phyloP scores from a whole-genome alignment of 768 basidiomycete species.

The Vishniacozyma victoriae region DNA sequence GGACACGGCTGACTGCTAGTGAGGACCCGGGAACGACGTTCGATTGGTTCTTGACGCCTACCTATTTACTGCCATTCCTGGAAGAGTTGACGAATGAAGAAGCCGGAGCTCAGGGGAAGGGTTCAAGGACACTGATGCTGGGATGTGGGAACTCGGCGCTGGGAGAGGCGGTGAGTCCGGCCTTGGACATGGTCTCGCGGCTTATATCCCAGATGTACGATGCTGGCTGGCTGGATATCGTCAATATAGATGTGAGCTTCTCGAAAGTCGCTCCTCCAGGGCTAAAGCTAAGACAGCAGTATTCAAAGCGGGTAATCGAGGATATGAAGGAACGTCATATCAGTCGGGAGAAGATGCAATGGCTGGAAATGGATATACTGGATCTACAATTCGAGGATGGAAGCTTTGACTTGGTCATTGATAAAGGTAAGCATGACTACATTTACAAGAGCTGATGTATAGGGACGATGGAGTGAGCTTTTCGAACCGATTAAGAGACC shows the following conservation, averaged over 20 bases:
- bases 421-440: conserved; percentile 34
- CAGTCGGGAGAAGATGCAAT: conserved; percentile 39
- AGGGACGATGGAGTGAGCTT: conserved; percentile 45
- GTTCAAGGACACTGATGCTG: conserved; percentile 33
- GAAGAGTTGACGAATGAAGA: conserved; percentile 24
- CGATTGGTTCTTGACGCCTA: conserved; percentile 46
- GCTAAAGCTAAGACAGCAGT: conserved; percentile 13
- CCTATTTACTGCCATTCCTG: conserved; percentile 38
- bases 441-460: not conserved
- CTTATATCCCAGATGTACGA: conserved; percentile 41
- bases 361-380: conserved; percentile 48
- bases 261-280: not conserved
- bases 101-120: conserved; percentile 23
- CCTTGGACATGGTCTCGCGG: not conserved
- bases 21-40: conserved; percentile 42
- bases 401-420: conserved; percentile 46
- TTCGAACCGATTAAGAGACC: not conserved
- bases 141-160: conserved; percentile 41
- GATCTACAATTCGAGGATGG: conserved; percentile 40
- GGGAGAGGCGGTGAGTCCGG: conserved; percentile 30
- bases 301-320: conserved; percentile 43
- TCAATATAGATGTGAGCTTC: conserved; percentile 45
- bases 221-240: conserved; percentile 45
- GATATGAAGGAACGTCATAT: conserved; percentile 43
- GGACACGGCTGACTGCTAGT: conserved; percentile 15